These are phyloP conservation scores for Cyclotella choctawhatcheeana DNA, from an alignment of 108 stramenopile genomes.

Conservation along the genomic window DNA sequence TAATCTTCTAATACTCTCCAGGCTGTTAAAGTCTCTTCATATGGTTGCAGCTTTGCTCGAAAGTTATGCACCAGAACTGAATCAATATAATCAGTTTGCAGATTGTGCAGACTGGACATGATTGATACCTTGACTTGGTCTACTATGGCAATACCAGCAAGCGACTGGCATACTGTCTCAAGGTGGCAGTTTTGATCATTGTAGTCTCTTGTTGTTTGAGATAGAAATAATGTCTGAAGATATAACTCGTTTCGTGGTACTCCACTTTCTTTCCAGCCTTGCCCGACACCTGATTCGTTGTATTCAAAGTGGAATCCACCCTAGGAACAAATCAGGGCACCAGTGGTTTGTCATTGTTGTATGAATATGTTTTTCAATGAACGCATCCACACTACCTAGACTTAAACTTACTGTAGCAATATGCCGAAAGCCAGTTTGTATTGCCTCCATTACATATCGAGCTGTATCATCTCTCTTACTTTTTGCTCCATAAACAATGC, in stretches of 20 bases:
- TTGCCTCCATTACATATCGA: slow-evolving; percentile 31
- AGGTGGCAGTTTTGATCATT: slow-evolving; percentile 16
- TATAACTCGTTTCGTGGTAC: slow-evolving; percentile 44
- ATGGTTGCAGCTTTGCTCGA: slow-evolving; percentile 44
- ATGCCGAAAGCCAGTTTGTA: slow-evolving; percentile 47
- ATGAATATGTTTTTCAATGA: background rate
- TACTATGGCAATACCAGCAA: slow-evolving; percentile 29
- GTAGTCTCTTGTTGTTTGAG: slow-evolving; percentile 29
- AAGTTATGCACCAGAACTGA: slow-evolving; percentile 55
- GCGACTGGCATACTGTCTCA: slow-evolving; percentile 18
- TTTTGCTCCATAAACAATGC: slow-evolving; percentile 32
- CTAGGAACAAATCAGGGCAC: background rate
- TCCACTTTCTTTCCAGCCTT: slow-evolving; percentile 49
- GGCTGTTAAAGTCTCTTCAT: slow-evolving; percentile 36
- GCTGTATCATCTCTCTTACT: slow-evolving; percentile 40
- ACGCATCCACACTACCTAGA: background rate
- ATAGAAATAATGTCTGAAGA: slow-evolving; percentile 50
- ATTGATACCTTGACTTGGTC: slow-evolving; percentile 51
- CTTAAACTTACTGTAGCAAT: slow-evolving; percentile 35
- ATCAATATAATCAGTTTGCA: slow-evolving; percentile 49
- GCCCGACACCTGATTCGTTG: slow-evolving; percentile 53
- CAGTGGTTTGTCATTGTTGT: too few species aligned
- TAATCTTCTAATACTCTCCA: slow-evolving; percentile 50
- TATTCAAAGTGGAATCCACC: slow-evolving; percentile 45
- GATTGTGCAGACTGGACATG: slow-evolving; percentile 34